Percentiles rank a stretch among this genome's conserved stretches.
Evolutionary conservation across 441 rosid genomes (phyloP).

Genomic region (Populus hybrid): DNA sequence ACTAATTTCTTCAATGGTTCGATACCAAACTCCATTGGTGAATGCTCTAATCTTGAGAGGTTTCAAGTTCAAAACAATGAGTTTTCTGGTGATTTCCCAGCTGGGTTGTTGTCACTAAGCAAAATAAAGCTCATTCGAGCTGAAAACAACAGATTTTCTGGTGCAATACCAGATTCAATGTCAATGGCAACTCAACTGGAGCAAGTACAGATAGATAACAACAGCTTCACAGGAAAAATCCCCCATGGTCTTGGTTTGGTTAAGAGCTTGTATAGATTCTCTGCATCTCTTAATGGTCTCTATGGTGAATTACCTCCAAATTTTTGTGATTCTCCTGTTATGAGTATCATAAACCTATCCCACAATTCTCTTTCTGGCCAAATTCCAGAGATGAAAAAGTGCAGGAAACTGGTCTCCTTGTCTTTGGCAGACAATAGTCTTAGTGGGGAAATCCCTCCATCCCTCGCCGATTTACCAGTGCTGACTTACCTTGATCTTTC

Average conservation of each 20-base stretch:
- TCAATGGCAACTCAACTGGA: constrained; percentile 51
- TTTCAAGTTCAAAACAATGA: constrained; percentile 67
- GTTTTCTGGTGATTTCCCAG: constrained; percentile 75
- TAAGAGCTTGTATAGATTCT: constrained; percentile 51
- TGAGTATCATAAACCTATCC: constrained; percentile 48
- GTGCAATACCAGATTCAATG: constrained; percentile 58
- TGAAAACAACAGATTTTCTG: constrained; percentile 64
- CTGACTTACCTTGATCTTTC: constrained; percentile 66
- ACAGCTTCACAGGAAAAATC: constrained; percentile 61
- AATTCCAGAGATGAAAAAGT: constrained; percentile 57
- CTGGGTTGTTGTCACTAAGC: constrained; percentile 52
- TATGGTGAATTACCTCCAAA: constrained; percentile 58
- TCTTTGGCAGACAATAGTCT: constrained; percentile 56
- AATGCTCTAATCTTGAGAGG: constrained; percentile 49
- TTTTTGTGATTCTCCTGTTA: constrained; percentile 50
- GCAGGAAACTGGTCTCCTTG: constrained; percentile 50
- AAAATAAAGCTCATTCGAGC: constrained; percentile 49
- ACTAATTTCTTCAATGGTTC: constrained; percentile 62
- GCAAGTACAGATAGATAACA: constrained; percentile 78
- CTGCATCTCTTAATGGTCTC: constrained; percentile 63
- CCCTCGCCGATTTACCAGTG: constrained; percentile 50
- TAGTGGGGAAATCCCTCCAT: constrained; percentile 64
- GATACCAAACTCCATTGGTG: constrained; percentile 55
- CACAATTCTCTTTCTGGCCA: constrained; percentile 57
- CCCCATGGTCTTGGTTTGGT: constrained; percentile 52